Evolutionary conservation across 2,329 filamentous ascomycete genomes (phyloP).

Genomic region (Hymenoscyphus albidus): DNA sequence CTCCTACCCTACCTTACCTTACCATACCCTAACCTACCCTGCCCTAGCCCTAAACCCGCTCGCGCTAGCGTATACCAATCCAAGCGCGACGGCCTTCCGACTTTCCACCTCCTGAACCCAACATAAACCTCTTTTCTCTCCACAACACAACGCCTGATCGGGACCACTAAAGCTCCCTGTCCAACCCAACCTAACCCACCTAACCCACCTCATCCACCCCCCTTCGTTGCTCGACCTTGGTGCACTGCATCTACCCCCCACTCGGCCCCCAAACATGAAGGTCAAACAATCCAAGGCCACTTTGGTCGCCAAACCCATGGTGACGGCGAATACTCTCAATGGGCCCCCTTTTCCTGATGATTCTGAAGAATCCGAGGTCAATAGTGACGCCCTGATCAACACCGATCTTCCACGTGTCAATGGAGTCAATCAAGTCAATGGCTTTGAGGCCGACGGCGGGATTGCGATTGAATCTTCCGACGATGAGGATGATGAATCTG

Average conservation of each 20-base stretch:
- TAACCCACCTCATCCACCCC: no score
- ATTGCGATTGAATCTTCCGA: background rate
- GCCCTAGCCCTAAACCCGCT: background rate
- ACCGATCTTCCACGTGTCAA: background rate
- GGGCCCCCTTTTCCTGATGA: background rate
- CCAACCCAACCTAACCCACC: background rate
- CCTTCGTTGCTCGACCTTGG: background rate
- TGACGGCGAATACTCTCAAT: background rate
- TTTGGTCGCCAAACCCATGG: no score
- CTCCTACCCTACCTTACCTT: no score
- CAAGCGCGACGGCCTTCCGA: background rate
- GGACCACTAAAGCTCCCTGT: background rate
- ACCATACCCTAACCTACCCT: background rate
- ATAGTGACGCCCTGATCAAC: conserved; percentile 2
- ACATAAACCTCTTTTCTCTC: conserved; percentile 5
- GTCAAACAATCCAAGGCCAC: background rate
- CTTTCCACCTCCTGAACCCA: background rate
- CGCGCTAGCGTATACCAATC: background rate
- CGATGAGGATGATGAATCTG: conserved; percentile 37
- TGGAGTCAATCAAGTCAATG: background rate
- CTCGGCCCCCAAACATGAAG: background rate
- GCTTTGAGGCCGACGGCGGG: background rate
- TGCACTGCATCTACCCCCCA: background rate
- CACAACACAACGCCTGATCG: background rate
- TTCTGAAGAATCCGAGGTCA: background rate